Conservation (phyloP, 441 rosid species). For the Jatropha podagrica region DNA sequence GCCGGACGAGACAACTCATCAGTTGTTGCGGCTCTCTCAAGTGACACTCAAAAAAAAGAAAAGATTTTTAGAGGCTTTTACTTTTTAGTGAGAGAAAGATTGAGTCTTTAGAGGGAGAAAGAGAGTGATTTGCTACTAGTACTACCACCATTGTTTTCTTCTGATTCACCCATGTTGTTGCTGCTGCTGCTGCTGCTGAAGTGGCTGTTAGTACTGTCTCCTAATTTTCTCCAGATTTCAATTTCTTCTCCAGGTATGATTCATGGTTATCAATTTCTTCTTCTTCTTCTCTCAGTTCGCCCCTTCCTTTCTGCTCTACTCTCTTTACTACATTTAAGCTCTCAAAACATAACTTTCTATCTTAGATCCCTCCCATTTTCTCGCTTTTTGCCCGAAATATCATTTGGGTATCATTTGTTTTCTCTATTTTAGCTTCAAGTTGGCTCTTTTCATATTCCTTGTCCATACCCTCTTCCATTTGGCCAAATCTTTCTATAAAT, state of each 20-base stretch:
- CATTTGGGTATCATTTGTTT: constrained; percentile 35
- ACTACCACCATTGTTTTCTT: constrained; percentile 12
- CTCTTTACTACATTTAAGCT: constrained; percentile 6
- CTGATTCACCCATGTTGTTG: constrained; percentile 20
- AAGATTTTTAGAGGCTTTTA: constrained; percentile 16
- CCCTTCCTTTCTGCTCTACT: background rate
- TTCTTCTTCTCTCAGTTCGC: constrained; percentile 3
- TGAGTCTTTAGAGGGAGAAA: constrained; percentile 14
- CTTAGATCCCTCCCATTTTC: constrained; percentile 46
- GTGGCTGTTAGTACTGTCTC: constrained; percentile 22
- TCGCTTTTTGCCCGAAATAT: constrained; percentile 25
- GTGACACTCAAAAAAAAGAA: constrained; percentile 25
- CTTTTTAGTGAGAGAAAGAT: constrained; percentile 16
- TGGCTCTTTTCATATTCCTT: constrained; percentile 12
- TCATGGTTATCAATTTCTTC: background rate
- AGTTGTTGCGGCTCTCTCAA: constrained; percentile 55
- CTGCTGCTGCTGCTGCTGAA: background rate
- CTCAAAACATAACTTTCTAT: constrained; percentile 6
- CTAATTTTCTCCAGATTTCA: constrained; percentile 32
- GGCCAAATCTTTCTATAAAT: constrained; percentile 10
- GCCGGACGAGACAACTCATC: constrained; percentile 58
- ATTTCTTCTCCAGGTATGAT: constrained; percentile 32
- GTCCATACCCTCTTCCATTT: background rate
- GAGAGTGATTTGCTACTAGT: constrained; percentile 10
- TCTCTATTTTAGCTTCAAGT: constrained; percentile 24